Conservation (phyloP, 1,139 yeast species). For the Yamadazyma friedrichii region DNA sequence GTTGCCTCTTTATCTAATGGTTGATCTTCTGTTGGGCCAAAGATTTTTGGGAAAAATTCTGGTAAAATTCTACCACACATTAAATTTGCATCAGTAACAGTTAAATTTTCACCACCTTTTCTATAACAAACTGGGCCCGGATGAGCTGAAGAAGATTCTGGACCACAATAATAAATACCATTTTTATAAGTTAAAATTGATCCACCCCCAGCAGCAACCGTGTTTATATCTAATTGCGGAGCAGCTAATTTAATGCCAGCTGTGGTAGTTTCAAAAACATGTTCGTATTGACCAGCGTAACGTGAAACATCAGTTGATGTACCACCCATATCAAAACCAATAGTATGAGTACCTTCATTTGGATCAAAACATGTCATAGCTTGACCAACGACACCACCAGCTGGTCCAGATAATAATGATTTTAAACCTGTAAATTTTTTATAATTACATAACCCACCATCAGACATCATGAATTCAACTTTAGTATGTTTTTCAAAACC, state of each 20-base stretch:
- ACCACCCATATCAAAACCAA: conserved; percentile 64
- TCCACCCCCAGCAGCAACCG: conserved; percentile 65
- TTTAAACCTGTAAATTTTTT: conserved; percentile 48
- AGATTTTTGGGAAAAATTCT: conserved; percentile 51
- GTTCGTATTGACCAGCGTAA: conserved; percentile 41
- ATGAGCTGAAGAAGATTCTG: conserved; percentile 56
- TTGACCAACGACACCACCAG: conserved; percentile 61
- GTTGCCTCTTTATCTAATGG: conserved; percentile 46
- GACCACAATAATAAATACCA: conserved; percentile 54
- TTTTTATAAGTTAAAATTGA: conserved; percentile 48
- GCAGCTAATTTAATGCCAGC: conserved; percentile 57
- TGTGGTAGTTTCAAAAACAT: conserved; percentile 52
- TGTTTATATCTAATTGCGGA: conserved; percentile 56
- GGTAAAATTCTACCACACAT: conserved; percentile 51
- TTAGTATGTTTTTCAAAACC: conserved; percentile 28
- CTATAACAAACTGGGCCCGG: conserved; percentile 62
- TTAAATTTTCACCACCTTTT: conserved; percentile 51
- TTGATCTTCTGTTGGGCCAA: conserved; percentile 51
- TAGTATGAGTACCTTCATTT: conserved; percentile 39
- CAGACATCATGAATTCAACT: conserved; percentile 58
- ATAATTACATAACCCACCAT: conserved; percentile 54
- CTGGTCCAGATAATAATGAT: conserved; percentile 58
- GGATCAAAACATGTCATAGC: conserved; percentile 49
- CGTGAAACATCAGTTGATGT: conserved; percentile 59
- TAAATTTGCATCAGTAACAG: conserved; percentile 57